These are phyloP conservation scores for Hypoxylon sp. DNA, from an alignment of 2,329 filamentous ascomycete genomes.

Conservation along the genomic window DNA sequence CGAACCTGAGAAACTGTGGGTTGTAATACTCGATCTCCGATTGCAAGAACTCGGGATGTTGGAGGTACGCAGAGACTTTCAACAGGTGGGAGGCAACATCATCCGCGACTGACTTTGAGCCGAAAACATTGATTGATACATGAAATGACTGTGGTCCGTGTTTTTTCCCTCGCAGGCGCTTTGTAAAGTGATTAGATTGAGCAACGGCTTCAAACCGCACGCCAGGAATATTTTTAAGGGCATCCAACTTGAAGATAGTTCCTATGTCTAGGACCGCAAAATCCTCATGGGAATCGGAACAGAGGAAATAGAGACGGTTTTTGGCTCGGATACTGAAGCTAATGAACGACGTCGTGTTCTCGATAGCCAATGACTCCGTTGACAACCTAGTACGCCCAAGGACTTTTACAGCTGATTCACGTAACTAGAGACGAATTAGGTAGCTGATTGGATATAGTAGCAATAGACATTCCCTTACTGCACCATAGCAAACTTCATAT, in stretches of 20 bases:
- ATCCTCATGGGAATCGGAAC: background rate
- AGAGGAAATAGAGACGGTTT: background rate
- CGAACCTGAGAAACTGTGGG: constrained; percentile 6
- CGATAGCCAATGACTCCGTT: background rate
- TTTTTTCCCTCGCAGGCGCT: constrained; percentile 3
- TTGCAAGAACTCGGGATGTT: constrained; percentile 6
- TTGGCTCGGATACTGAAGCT: background rate
- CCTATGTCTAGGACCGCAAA: constrained; percentile 9
- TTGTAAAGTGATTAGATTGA: constrained; percentile 1
- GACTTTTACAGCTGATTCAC: background rate
- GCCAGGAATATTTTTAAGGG: too few relatives aligned
- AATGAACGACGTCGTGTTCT: background rate
- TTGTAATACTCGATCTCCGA: constrained; percentile 3
- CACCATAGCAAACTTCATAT: constrained; percentile 10
- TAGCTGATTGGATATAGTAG: background rate
- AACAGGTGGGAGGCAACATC: background rate
- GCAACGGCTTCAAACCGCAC: constrained; percentile 15
- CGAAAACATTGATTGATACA: constrained; percentile 14
- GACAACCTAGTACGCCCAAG: background rate
- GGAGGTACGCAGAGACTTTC: constrained; percentile 6
- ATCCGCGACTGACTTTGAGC: constrained; percentile 2
- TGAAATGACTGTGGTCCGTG: background rate
- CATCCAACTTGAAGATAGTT: constrained; percentile 2
- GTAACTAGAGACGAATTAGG: background rate
- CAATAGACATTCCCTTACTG: background rate